A percentile compares a stretch with the other conserved stretches of the same genome.
These are phyloP conservation scores for Acanthamoeba polyphaga DNA, from an alignment of 208 protist species.

Conservation along the genomic window DNA sequence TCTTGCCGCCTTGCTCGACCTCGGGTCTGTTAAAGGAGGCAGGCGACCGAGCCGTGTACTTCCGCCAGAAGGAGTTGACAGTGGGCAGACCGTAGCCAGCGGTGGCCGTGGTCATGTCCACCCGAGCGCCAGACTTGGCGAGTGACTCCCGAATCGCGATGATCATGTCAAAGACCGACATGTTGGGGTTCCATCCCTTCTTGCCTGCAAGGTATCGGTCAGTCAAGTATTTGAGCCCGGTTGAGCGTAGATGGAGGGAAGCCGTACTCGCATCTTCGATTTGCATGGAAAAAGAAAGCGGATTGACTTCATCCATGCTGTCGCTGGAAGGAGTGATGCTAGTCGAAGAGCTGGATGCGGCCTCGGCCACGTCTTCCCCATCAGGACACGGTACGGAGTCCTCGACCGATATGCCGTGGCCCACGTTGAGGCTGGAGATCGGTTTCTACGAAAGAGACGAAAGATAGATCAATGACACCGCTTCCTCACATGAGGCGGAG, in stretches of 20 bases:
- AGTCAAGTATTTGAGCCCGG: neutral
- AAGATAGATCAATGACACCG: neutral
- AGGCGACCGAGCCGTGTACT: neutral
- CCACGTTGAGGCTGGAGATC: constrained; percentile 17
- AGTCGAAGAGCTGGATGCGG: neutral
- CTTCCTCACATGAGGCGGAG: neutral
- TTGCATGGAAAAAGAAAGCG: constrained; percentile 65
- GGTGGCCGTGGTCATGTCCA: constrained; percentile 63
- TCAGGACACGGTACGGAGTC: constrained; percentile 19
- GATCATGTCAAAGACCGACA: constrained; percentile 64
- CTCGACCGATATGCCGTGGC: constrained; percentile 55
- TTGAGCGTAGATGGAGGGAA: neutral
- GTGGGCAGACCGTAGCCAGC: constrained; percentile 54
- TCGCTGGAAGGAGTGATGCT: constrained; percentile 32
- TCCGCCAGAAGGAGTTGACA: constrained; percentile 62
- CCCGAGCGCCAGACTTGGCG: constrained; percentile 41
- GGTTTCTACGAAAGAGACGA: neutral
- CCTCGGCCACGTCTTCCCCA: neutral
- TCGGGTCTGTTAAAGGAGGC: neutral
- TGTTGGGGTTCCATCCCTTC: constrained; percentile 48
- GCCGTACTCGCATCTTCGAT: constrained; percentile 36
- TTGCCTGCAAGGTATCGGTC: neutral
- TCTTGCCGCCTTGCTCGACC: constrained; percentile 69
- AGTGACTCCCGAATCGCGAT: neutral
- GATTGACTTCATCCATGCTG: constrained; percentile 46